Evolutionary conservation across 768 basidiomycete species (phyloP), one percentile per base, ranked within the genome.

Genomic region (Phlebiopsis flavidoalba): DNA sequence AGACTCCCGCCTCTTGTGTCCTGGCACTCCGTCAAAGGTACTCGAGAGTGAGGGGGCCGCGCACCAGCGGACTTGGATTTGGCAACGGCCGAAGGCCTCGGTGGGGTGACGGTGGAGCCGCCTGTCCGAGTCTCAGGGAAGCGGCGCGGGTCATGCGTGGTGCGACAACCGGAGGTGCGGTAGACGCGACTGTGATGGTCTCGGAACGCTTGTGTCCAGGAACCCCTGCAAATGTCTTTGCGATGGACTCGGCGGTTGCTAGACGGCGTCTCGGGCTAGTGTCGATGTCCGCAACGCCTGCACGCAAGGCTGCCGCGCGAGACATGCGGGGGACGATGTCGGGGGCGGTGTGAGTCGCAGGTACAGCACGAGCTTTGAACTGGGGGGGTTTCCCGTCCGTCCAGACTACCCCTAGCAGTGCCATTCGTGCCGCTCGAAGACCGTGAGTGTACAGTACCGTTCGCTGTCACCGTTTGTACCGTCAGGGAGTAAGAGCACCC

Each of bases 141-240:
- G 91, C 87, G 3, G 91, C 89, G 33, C 84, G 83, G 1, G 88
- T 87, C 86, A 91, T 85, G 47, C 88, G 77, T 1, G 91, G 91
- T 0, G 86, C 81, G 48, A 92, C 83, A 2, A 70, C 69, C 5
- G 91, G 91, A 1, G 91, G 82, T 15, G 84, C 84, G 21, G 87
- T 91, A 21, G 86, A 88, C 14, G 91, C 86, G 8, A 94, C 92
- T 0, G 75, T 59, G 54, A 94, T 89, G 7, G 80, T 82, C 64
- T 78, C 83, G 0, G 79, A 52, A 15, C 91, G 87, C 68, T 91
- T 92, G 71, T 94, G 92, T 0, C 91, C 91, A 0, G 91, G 92
- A 3, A 93, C 85, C 62, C 89, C 86, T 22, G 81, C 80, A 70
- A 93, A 94, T 14, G 85, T 88, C 73, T 82, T 75, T 15, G 78